Evolutionary conservation across 1,284 basidiomycete genomes (phyloP).

Genomic region (Cutaneotrichosporon arboriforme): DNA sequence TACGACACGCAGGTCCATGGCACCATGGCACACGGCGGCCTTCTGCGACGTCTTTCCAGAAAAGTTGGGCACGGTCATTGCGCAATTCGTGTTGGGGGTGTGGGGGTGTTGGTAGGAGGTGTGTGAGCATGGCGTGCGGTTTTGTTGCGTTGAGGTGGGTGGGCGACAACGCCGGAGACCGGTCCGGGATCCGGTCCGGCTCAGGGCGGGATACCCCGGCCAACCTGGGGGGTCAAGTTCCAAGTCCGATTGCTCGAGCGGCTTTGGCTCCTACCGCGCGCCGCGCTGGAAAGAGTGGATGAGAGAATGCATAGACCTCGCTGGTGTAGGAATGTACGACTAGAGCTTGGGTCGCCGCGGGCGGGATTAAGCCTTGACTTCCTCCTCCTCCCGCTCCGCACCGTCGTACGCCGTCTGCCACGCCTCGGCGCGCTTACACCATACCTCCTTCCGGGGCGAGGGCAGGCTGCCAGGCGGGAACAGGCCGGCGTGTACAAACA

Average conservation of each 20-base stretch:
- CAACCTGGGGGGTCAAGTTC: neutral
- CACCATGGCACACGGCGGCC: constrained; percentile 49
- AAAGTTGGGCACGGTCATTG: neutral
- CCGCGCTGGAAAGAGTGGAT: too few relatives aligned
- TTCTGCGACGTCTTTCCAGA: constrained; percentile 25
- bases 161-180: neutral
- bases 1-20: constrained; percentile 50
- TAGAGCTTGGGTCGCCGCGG: too few relatives aligned
- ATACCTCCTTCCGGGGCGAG: constrained; percentile 1
- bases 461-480: constrained; percentile 6
- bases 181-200: neutral
- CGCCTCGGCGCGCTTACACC: neutral
- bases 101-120: neutral
- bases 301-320: too few relatives aligned
- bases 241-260: too few relatives aligned
- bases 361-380: too few relatives aligned
- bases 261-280: too few relatives aligned
- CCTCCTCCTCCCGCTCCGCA: neutral
- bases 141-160: neutral
- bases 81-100: neutral
- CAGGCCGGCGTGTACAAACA: constrained; percentile 1
- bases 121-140: neutral
- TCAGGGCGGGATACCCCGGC: neutral
- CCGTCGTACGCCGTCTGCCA: constrained; percentile 2
- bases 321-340: too few relatives aligned